Conservation (phyloP, 2,329 filamentous ascomycete genomes). For the Trichoderma lentiforme region DNA sequence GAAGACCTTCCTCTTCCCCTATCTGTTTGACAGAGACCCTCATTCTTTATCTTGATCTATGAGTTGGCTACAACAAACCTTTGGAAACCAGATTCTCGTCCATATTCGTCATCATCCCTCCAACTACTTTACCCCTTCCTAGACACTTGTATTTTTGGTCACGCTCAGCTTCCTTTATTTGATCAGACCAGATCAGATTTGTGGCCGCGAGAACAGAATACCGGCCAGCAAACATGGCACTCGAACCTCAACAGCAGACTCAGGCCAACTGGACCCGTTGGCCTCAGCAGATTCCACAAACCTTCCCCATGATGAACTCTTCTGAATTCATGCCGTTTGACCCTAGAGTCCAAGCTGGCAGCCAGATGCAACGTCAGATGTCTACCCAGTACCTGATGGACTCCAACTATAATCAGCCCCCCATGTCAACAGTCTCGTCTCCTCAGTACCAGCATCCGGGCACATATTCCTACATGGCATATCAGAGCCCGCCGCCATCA, state of each 20-base stretch:
- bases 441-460: slow-evolving; percentile 43
- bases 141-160: not conserved
- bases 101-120: not conserved
- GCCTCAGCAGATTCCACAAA: slow-evolving; percentile 46
- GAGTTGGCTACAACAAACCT: not conserved
- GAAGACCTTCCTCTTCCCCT: slow-evolving; percentile 8
- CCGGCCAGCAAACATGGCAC: slow-evolving; percentile 39
- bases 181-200: not conserved
- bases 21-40: not conserved
- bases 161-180: not conserved
- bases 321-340: slow-evolving; percentile 49
- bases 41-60: not conserved
- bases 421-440: slow-evolving; percentile 41
- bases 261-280: slow-evolving; percentile 54
- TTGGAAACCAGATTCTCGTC: not conserved
- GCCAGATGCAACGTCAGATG: slow-evolving; percentile 44
- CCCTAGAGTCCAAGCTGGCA: slow-evolving; percentile 37
- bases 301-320: slow-evolving; percentile 49
- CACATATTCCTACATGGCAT: slow-evolving; percentile 44
- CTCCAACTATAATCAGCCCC: slow-evolving; percentile 42
- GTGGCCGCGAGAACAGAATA: not conserved
- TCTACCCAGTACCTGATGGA: slow-evolving; percentile 47
- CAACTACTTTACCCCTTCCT: not conserved
- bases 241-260: slow-evolving; percentile 44
- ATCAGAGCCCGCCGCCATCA: slow-evolving; percentile 37